phyloP scores from a whole-genome alignment of 2,329 filamentous ascomycete species.

The Aureobasidium mangrovei region DNA sequence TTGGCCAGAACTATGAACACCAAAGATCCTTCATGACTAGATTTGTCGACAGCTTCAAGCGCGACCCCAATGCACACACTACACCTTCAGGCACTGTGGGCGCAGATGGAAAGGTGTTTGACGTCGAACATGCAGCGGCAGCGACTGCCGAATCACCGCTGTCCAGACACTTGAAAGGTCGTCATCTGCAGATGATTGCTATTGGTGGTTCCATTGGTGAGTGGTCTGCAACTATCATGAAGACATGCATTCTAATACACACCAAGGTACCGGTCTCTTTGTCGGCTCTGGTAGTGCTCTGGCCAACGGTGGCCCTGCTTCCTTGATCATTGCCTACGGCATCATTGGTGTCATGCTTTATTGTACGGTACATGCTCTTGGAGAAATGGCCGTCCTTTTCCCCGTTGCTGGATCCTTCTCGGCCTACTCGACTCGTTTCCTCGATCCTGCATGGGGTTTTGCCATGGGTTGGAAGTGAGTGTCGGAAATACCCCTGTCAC shows the following conservation, averaged over 20 bases:
- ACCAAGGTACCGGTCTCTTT: conserved; percentile 68
- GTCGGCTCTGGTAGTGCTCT: conserved; percentile 52
- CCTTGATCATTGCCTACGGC: conserved; percentile 60
- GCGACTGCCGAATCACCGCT: conserved; percentile 66
- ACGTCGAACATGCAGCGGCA: conserved; percentile 53
- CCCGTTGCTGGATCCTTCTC: conserved; percentile 89
- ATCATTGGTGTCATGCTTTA: conserved; percentile 83
- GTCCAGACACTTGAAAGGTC: conserved; percentile 63
- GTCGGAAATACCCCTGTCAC: neutral
- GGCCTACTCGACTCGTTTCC: conserved; percentile 84
- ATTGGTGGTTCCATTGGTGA: conserved; percentile 75
- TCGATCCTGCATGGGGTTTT: conserved; percentile 68
- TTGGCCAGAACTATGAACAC: conserved; percentile 10
- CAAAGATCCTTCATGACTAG: conserved; percentile 16
- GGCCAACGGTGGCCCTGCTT: conserved; percentile 65
- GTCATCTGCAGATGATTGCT: conserved; percentile 95
- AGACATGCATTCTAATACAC: neutral
- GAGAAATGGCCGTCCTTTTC: conserved; percentile 84
- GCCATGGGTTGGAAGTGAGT: conserved; percentile 19
- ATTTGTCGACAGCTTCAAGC: conserved; percentile 54
- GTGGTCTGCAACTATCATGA: too few relatives aligned
- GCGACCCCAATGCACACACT: conserved; percentile 49
- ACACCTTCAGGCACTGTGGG: conserved; percentile 35
- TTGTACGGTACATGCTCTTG: conserved; percentile 83
- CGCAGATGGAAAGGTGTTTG: conserved; percentile 48